Evolutionary conservation across 768 basidiomycete species (phyloP).

Genomic region (Mycena filopes): DNA sequence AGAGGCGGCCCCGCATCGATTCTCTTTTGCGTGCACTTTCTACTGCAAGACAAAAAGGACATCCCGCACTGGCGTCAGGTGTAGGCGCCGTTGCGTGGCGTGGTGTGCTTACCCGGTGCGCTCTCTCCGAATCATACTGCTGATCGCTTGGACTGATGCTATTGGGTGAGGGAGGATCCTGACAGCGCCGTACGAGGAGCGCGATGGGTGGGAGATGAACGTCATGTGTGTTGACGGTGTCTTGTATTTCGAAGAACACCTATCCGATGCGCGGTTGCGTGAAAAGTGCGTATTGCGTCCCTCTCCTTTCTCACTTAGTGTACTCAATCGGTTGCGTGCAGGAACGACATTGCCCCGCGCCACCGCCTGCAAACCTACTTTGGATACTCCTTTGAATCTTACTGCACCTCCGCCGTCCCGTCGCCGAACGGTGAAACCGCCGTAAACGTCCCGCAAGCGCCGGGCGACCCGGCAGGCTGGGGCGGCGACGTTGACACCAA

Average conservation of each 20-base stretch:
- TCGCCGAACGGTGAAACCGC: conserved; percentile 39
- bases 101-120: conserved; percentile 30
- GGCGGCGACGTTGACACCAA: conserved; percentile 88
- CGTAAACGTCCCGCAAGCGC: conserved; percentile 32
- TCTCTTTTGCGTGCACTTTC: conserved; percentile 69
- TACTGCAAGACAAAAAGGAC: conserved; percentile 50
- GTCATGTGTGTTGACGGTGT: conserved; percentile 80
- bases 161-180: conserved; percentile 70
- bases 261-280: conserved; percentile 63
- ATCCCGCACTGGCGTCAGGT: conserved; percentile 27
- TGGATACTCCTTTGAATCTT: conserved; percentile 92
- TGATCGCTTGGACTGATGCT: conserved; percentile 5
- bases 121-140: conserved; percentile 28
- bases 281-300: conserved; percentile 79
- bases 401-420: conserved; percentile 66
- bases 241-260: conserved; percentile 80
- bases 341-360: conserved; percentile 72
- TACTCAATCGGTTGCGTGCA: conserved; percentile 38
- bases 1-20: conserved; percentile 76
- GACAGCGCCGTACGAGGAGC: conserved; percentile 83
- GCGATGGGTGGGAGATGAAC: conserved; percentile 85
- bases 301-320: not conserved
- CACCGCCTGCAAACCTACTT: conserved; percentile 79
- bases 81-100: conserved; percentile 31
- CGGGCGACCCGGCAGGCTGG: conserved; percentile 65